Evolutionary conservation across 176 grass and related monocot genomes (phyloP), one percentile per base, ranked within the genome.

Genomic region (Ensete ventricosum): DNA sequence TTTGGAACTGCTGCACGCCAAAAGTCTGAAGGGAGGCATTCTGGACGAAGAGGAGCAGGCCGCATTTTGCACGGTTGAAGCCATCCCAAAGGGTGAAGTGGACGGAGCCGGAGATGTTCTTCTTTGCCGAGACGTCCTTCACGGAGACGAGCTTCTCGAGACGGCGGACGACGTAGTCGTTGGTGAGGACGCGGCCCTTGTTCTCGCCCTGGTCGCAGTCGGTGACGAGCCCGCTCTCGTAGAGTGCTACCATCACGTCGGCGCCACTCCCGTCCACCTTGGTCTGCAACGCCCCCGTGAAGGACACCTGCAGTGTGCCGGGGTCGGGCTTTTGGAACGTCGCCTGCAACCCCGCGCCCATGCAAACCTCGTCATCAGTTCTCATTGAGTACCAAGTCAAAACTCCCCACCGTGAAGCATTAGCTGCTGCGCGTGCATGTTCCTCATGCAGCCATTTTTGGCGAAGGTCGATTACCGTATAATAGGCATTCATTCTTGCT

Each of bases 11-110:
- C 72, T 74, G 72, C 22, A 74, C 53, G 14, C 72, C 72, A 9
- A 74, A 74, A 53, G 24, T 57, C 34, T 81, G 73, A 26, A 87
- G 84, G 26, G 82, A 82, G 14, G 76, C 73, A 72, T 91, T 93
- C 83, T 98, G 94, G 19, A 98, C 88, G 78, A 93, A 93, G 81
- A 98, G 77, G 3, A 93, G 80, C 78, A 93, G 19, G 60, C 94
- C 90, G 50, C 88, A 91, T 76, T 87, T 93, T 72, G 86, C 19
- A 11, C 84, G 71, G 72, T 87, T 80, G 78, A 98, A 93, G 1
- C 82, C 94, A 21, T 93, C 90, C 94, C 94, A 93, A 26, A 93
- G 81, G 76, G 71, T 24, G 78, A 98, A 88, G 75, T 83, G 87
- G 48, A 91, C 90, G 2, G 80, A 77, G 14, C 81, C 94, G 1